These are phyloP conservation scores for Quercus tomentella DNA, from an alignment of 331 rosid species.

Conservation along the genomic window DNA sequence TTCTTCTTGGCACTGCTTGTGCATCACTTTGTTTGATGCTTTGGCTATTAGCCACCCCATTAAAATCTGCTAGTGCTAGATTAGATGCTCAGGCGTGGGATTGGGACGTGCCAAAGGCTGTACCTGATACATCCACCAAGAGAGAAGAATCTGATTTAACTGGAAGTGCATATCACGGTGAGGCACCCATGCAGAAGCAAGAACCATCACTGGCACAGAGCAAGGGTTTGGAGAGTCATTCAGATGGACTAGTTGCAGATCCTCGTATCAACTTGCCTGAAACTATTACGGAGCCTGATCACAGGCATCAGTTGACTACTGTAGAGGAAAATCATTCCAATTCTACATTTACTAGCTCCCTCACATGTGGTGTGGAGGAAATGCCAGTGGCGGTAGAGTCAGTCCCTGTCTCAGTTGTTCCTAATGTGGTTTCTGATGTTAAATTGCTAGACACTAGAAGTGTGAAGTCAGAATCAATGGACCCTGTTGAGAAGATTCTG, in stretches of 20 bases:
- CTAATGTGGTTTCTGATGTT: slow-evolving; percentile 39
- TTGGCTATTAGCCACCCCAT: slow-evolving; percentile 81
- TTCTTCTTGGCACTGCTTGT: slow-evolving; percentile 54
- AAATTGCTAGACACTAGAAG: slow-evolving; percentile 21
- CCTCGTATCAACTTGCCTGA: slow-evolving; percentile 47
- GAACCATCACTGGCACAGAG: slow-evolving; percentile 31
- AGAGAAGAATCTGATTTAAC: slow-evolving; percentile 32
- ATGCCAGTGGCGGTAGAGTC: slow-evolving; percentile 33
- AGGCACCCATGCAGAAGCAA: slow-evolving; percentile 27
- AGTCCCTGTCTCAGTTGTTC: slow-evolving; percentile 32
- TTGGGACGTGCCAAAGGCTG: slow-evolving; percentile 38
- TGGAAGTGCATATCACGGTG: slow-evolving; percentile 39
- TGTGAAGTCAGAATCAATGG: slow-evolving; percentile 29
- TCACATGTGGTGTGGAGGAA: slow-evolving; percentile 29
- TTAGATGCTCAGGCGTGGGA: slow-evolving; percentile 44
- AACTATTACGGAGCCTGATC: slow-evolving; percentile 50
- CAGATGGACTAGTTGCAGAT: slow-evolving; percentile 36
- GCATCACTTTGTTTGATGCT: slow-evolving; percentile 69
- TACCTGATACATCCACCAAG: slow-evolving; percentile 21
- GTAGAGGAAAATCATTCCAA: slow-evolving; percentile 39
- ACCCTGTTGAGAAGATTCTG: slow-evolving; percentile 45
- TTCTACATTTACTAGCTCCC: slow-evolving; percentile 28
- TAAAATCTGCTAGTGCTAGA: slow-evolving; percentile 62
- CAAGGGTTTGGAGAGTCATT: slow-evolving; percentile 32
- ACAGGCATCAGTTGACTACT: slow-evolving; percentile 29